Evolutionary conservation across 2,329 filamentous ascomycete genomes (phyloP), one percentile per base, ranked within the genome.

Genomic region (Thelonectria rubi): DNA sequence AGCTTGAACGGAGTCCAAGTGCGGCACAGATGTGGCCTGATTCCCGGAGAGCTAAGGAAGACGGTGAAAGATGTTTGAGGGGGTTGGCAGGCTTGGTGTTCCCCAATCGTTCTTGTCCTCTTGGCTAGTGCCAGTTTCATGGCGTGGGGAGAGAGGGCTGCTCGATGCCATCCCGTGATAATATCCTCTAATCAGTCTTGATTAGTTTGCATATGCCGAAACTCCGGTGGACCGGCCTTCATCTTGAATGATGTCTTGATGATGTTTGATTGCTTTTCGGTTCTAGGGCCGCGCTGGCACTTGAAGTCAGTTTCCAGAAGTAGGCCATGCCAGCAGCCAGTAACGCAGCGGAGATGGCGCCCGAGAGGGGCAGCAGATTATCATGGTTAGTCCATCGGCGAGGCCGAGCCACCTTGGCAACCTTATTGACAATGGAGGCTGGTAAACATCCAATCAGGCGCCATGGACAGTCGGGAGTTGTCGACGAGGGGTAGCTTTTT

Each of bases 361-460:
- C 59, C 58, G 49, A 58, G 62, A 64, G 15, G 65, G 62, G 57
- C 54, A 62, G 60, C 45, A 26, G 21, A 50, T 39, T 43, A 5
- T 49, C 26, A 30, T 62, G 60, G 63, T 58, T 65, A 68, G 66
- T 51, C 50, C 62, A 70, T 71, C 69, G 69, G 69, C 64, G 66
- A 71, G 60, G 62, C 69, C 69, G 69, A 71, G 54, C 55, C 59
- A 66, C 53, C 67, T 70, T 65, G 65, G 56, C 57, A 71, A 71
- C 69, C 69, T 63, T 71, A 70, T 71, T 69, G 56, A 61, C 34
- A 52, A 52, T 17, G 48, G 21, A 53, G 47, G 53, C 42, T 47
- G 10, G 3, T 11, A 11, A 30, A 11, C 3, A 47, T 5, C 69
- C 66, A 71, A 71, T 69, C 51, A 70, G 47, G 32, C 14, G 4